phyloP scores from a whole-genome alignment of 306 rosid genomes.

The Prosopis cineraria region DNA sequence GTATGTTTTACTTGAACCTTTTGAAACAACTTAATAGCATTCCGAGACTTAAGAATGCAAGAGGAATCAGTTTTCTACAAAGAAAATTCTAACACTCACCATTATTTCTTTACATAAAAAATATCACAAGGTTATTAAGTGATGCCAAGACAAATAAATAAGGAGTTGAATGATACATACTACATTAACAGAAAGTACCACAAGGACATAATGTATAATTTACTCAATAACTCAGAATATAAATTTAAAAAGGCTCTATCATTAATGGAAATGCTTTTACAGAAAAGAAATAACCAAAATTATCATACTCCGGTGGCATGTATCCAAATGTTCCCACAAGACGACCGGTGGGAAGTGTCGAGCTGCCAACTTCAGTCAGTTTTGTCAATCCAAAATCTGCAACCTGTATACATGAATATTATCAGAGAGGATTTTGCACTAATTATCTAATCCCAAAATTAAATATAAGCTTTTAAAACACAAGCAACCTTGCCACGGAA shows the following conservation, averaged over 20 bases:
- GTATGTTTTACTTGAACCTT: not conserved
- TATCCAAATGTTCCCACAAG: conserved; percentile 94
- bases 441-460: not conserved
- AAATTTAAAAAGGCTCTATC: not conserved
- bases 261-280: not conserved
- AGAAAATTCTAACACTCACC: not conserved
- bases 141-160: not conserved
- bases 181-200: not conserved
- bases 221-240: not conserved
- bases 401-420: conserved; percentile 53
- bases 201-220: not conserved
- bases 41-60: not conserved
- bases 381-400: conserved; percentile 92
- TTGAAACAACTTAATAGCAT: not conserved
- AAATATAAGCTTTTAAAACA: not conserved
- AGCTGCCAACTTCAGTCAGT: conserved; percentile 72
- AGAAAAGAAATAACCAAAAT: not conserved
- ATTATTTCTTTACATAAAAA: not conserved
- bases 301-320: conserved; percentile 94
- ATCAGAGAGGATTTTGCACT: not conserved
- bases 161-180: not conserved
- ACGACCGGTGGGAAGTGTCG: conserved; percentile 56
- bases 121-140: not conserved
- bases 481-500: conserved; percentile 71
- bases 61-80: not conserved